phyloP scores from a whole-genome alignment of 129 eudicot genomes.

The Ambrosia trifida region DNA sequence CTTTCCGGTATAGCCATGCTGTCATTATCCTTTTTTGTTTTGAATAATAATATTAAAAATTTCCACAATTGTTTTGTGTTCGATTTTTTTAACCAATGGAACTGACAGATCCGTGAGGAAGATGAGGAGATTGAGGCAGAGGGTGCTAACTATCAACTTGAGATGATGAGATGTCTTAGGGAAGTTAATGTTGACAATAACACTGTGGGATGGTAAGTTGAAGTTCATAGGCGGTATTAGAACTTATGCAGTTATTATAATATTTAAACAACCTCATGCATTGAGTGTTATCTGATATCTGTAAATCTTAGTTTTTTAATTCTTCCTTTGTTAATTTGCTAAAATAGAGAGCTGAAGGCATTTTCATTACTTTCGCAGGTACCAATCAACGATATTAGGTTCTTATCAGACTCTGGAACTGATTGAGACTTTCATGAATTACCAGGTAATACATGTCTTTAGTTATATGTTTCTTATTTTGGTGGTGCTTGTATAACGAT shows the following conservation, averaged over 20 bases:
- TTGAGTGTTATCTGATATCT: neutral
- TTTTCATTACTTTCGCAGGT: neutral
- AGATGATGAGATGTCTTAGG: slow-evolving; percentile 99
- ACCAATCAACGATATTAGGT: slow-evolving; percentile 76
- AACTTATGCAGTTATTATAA: neutral
- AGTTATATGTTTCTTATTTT: neutral
- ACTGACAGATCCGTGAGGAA: slow-evolving; percentile 72
- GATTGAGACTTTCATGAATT: slow-evolving; percentile 97
- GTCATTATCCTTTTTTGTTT: neutral
- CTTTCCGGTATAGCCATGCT: slow-evolving; percentile 71
- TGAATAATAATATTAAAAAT: neutral
- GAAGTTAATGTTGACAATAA: slow-evolving; percentile 99
- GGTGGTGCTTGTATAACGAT: slow-evolving; percentile 1
- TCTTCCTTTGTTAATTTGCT: neutral
- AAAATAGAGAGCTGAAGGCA: neutral
- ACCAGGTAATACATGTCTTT: slow-evolving; percentile 58
- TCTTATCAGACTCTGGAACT: slow-evolving; percentile 91
- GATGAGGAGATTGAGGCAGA: slow-evolving; percentile 98
- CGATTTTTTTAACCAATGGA: neutral
- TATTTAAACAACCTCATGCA: neutral
- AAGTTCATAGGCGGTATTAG: slow-evolving; percentile 23
- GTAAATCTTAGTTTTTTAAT: neutral
- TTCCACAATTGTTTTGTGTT: neutral
- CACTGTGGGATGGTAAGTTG: slow-evolving; percentile 95
- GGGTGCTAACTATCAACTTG: slow-evolving; percentile 99